Evolutionary conservation across 1,284 basidiomycete species (phyloP), one percentile per base, ranked within the genome.

Genomic region (Moesziomyces sp.): DNA sequence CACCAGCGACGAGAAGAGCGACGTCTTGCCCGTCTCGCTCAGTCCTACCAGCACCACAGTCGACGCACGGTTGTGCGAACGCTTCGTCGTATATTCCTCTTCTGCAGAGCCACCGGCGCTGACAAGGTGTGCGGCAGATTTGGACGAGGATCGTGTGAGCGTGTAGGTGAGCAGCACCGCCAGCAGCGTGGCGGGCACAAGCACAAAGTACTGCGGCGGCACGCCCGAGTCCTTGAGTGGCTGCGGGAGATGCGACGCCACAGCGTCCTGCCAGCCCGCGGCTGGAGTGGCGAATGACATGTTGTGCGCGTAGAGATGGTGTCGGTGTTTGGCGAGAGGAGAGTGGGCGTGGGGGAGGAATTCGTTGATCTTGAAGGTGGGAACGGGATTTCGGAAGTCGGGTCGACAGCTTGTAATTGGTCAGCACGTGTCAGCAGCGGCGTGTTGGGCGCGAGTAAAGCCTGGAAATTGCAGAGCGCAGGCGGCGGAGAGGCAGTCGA

Each of bases 1-100:
- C 30, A 77, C 80, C 9, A 83, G 57, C 21, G 65, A 65, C 35
- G 76, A 61, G 60, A 81, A 82, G 42, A 83, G 61, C 23, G 73
- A 58, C 6, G 81, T 82, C 55, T 83, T 83, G 48, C 81, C 81
- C 5, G 76, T 56, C 24, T 77, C 65, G 50, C 71, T 62, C 35
- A 72, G 54, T 1, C 81, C 81, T 11, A 81, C 68, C 3, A 83
- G 70, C 26, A 82, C 58, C 6, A 77, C 73, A 3, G 64, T 78
- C 5, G 75, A 67, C 0, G 79, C 30, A 24, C 71, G 46, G 8
- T 52, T 59, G 11, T 58, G 26, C 43, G 57, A 68, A 18, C 70
- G 76, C 28, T 57, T 66, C 2, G 46, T 42, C 18, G 57, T 49
- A 24, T 58, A 56, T 8, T 46, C 51, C 4, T 48, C 28, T 1